phyloP scores from a whole-genome alignment of 2,329 filamentous ascomycete species.

The Aureobasidium leucospermi region DNA sequence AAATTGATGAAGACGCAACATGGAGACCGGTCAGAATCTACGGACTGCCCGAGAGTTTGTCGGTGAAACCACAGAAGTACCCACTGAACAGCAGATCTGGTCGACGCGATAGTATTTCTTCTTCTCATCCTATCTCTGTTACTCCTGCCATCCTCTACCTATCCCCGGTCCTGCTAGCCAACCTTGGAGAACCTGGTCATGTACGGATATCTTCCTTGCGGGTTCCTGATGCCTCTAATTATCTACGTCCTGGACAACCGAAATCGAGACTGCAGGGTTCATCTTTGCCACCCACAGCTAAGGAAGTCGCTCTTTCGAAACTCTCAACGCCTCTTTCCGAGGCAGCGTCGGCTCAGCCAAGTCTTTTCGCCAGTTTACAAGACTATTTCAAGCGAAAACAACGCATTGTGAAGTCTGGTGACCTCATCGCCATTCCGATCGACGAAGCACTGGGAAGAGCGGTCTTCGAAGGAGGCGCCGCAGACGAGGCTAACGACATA shows the following conservation, averaged over 20 bases:
- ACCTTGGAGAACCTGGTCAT: slow-evolving; percentile 71
- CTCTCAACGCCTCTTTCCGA: slow-evolving; percentile 83
- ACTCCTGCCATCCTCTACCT: slow-evolving; percentile 64
- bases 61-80: slow-evolving; percentile 46
- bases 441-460: slow-evolving; percentile 78
- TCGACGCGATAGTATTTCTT: slow-evolving; percentile 49
- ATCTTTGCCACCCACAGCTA: slow-evolving; percentile 53
- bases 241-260: slow-evolving; percentile 27
- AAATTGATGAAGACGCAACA: slow-evolving; percentile 51
- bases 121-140: slow-evolving; percentile 35
- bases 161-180: slow-evolving; percentile 80
- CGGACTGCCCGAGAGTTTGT: slow-evolving; percentile 68
- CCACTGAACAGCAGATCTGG: slow-evolving; percentile 44
- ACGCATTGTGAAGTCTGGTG: slow-evolving; percentile 76
- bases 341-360: slow-evolving; percentile 76
- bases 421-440: slow-evolving; percentile 81
- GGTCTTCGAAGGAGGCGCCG: slow-evolving; percentile 63
- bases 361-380: slow-evolving; percentile 79
- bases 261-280: slow-evolving; percentile 22
- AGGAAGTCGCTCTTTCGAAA: slow-evolving; percentile 81
- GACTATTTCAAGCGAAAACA: slow-evolving; percentile 78
- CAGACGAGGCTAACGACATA: slow-evolving; percentile 58
- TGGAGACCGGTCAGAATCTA: slow-evolving; percentile 88
- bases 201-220: slow-evolving; percentile 66
- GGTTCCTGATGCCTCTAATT: slow-evolving; percentile 36